A percentile compares a stretch with the other conserved stretches of the same genome.
These are phyloP conservation scores for Celoporthe dispersa DNA, from an alignment of 2,329 filamentous ascomycete species.

Conservation along the genomic window DNA sequence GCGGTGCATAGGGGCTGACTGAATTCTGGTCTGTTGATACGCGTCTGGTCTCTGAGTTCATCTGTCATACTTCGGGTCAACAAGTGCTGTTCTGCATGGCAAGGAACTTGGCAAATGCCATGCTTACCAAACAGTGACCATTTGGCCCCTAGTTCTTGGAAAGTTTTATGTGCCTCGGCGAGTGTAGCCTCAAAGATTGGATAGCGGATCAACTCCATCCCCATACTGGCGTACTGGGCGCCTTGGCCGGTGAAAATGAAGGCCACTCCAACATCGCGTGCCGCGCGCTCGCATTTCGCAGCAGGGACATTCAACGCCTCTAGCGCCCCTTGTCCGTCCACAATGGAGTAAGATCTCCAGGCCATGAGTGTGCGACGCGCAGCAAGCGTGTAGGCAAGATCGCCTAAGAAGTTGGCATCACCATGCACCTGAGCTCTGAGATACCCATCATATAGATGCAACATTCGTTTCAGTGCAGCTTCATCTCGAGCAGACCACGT, in stretches of 20 bases:
- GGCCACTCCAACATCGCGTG: slow-evolving; percentile 24
- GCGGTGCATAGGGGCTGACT: slow-evolving; percentile 18
- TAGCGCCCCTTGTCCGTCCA: slow-evolving; percentile 17
- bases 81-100: too few species aligned
- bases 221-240: slow-evolving; percentile 37
- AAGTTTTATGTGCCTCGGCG: too few species aligned
- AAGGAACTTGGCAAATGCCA: too few species aligned
- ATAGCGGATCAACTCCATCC: slow-evolving; percentile 35
- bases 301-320: too few species aligned
- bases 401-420: too few species aligned
- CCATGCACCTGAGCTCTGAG: too few species aligned
- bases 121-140: slow-evolving; percentile 38
- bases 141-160: slow-evolving; percentile 33
- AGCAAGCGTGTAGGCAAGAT: too few species aligned
- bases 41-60: not conserved
- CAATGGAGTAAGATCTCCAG: slow-evolving; percentile 33
- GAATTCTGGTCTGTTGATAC: slow-evolving; percentile 13
- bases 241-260: slow-evolving; percentile 42
- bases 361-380: too few species aligned
- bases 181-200: slow-evolving; percentile 35
- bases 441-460: too few species aligned
- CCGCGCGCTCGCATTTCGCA: slow-evolving; percentile 15
- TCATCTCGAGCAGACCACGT: too few species aligned
- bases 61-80: too few species aligned
- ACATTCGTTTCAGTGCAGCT: too few species aligned